Evolutionary conservation across 2,329 filamentous ascomycete genomes (phyloP), one percentile per base, ranked within the genome.

Genomic region (Phoma sp.): DNA sequence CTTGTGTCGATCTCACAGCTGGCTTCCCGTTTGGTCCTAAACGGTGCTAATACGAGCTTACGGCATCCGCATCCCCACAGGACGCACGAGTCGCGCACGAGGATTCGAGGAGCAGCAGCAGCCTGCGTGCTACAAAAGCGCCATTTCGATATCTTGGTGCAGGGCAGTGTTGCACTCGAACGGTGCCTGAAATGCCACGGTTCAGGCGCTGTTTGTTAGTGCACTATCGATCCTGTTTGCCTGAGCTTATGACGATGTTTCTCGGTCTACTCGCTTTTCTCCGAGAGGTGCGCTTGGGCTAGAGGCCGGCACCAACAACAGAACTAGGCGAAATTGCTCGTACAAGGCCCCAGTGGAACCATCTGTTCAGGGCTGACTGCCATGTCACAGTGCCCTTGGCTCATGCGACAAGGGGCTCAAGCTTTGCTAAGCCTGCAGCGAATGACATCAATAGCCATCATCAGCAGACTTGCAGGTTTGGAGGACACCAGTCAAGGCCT

Each of bases 1-100:
- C 45, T 23, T 49, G 51, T 40, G 45, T 49, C 51, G 51, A 54
- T 54, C 51, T 45, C 39, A 23, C 23, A 25, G 32, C 39, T 43
- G 39, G 23, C 45, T 48, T 21, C 45, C 45, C 23, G 12, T 54
- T 54, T 40, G 45, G 51, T 40, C 40, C 33, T 49, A 42, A 42
- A 15, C 21, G 5, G 20, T 14, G 5, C 36, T 15, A 48, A 39
- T 42, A 54, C 51, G 51, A 54, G 51, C 45, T 54, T 37, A 45
- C 39, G 14, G 51, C 32, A 47, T 34, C 29, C 14, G 29, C 40
- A 46, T 45, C 40, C 51, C 51, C 51, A 49, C 51, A 54, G 15
- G 17, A 11, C 20, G 26, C 51, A 53, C 45, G 43, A 54, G 34
- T 42, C 12, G 28, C 45, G 39, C 51, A 39, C 51, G 45, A 40